Base-by-base conservation (phyloP, 1,284 basidiomycete species). In the Cutaneotrichosporon arboriforme region DNA sequence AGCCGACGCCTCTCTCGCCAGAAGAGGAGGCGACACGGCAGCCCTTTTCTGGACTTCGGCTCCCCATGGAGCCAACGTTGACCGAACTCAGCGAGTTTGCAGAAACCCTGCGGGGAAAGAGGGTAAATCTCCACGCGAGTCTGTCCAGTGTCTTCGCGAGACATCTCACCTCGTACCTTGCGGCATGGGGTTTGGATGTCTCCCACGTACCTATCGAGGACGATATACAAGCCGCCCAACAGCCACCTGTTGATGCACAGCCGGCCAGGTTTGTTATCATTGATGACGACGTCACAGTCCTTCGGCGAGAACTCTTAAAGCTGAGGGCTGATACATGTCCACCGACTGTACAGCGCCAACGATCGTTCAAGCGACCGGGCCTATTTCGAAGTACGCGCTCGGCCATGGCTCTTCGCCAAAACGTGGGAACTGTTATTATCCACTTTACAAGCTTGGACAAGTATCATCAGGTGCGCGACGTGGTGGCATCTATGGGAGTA, bases 121-220 rank as follows among this genome's bases (percentile, higher is more conserved):
- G 83, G 62, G 89, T 86, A 0, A 83, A 81, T 0, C 76, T 97
- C 15, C 87, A 92, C 64, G 89, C 92, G 7, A 86, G 83, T 62
- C 80, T 87, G 13, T 83, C 82, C 54, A 88, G 88, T 40, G 82
- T 85, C 0, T 97, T 96, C 66, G 90, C 90, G 0, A 86, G 88
- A 46, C 89, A 93, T 70, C 78, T 97, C 22, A 90, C 90, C 34
- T 87, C 85, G 61, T 93, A 93, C 73, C 80, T 96, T 52, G 88
- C 87, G n/a, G 82, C 87, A 4, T 96, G 92, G 91, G 90, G 90
- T 15, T 81, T 96, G 81, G 89, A 94, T 64, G 85, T 96, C 41
- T 85, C 82, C 48, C 89, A 90, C 72, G 80, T 90, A 35, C 84
- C 88, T 4, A 80, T 73, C 23, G 74, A 76, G 37, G 64, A 65